Evolutionary conservation across 202 grass and related monocot genomes (phyloP).

Genomic region (Panicum virgatum): DNA sequence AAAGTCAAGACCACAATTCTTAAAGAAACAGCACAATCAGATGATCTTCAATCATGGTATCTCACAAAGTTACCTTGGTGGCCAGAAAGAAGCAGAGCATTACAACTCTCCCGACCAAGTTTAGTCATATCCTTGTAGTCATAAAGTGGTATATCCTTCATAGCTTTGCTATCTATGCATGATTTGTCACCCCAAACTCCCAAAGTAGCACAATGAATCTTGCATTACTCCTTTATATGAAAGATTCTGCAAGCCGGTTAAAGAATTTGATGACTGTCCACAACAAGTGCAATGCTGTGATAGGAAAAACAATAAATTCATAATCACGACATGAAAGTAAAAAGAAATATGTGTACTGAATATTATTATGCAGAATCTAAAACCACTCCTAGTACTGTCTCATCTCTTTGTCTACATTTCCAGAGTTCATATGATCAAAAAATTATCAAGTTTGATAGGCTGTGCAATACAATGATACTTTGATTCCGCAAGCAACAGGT

Average conservation of each 20-base stretch:
- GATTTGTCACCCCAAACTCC: slow-evolving; percentile 76
- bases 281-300: slow-evolving; percentile 83
- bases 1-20: not conserved
- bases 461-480: not conserved
- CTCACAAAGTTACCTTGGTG: slow-evolving; percentile 66
- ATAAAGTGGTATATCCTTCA: slow-evolving; percentile 73
- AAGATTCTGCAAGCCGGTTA: slow-evolving; percentile 83
- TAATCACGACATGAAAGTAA: slow-evolving; percentile 51
- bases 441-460: not conserved
- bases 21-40: slow-evolving; percentile 7
- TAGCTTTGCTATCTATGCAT: slow-evolving; percentile 49
- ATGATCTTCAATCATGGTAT: not conserved
- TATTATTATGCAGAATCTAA: not conserved
- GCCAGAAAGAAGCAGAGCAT: slow-evolving; percentile 36
- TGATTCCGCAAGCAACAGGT: not conserved
- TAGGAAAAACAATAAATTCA: slow-evolving; percentile 45
- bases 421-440: not conserved
- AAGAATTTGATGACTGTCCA: slow-evolving; percentile 89
- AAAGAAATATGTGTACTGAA: not conserved
- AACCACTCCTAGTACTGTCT: slow-evolving; percentile 13
- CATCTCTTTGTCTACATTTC: not conserved
- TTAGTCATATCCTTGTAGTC: slow-evolving; percentile 69
- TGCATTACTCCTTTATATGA: slow-evolving; percentile 61
- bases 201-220: slow-evolving; percentile 93
- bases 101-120: slow-evolving; percentile 57